Percentiles rank a stretch among this genome's conserved stretches.
Conservation (phyloP, 2,329 filamentous ascomycete species). For the Fusarium xyrophilum region DNA sequence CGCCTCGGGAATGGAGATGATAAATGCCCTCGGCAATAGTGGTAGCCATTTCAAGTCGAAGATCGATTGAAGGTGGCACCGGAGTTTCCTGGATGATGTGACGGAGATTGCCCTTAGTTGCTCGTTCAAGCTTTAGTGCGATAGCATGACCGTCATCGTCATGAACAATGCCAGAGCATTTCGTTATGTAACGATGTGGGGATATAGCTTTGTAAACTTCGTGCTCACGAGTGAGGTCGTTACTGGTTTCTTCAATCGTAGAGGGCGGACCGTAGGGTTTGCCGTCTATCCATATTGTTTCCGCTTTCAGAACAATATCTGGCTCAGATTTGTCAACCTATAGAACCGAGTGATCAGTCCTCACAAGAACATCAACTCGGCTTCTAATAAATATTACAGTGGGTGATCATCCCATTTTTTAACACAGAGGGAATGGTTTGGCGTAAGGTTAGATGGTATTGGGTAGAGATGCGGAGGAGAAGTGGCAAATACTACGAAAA, state of each 20-base stretch:
- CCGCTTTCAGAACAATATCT: background rate
- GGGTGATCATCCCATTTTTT: background rate
- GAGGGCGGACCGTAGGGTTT: background rate
- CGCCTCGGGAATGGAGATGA: fast-evolving
- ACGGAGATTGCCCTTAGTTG: background rate
- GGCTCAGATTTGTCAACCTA: background rate
- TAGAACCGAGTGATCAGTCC: background rate
- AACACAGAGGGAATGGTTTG: background rate
- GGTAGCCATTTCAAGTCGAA: background rate
- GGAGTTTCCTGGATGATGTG: background rate
- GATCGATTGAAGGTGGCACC: background rate
- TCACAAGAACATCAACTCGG: background rate
- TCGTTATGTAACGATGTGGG: background rate
- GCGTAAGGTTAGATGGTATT: background rate
- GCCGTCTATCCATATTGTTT: background rate
- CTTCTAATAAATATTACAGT: background rate
- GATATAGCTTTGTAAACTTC: background rate
- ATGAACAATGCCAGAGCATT: background rate
- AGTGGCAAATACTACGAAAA: background rate
- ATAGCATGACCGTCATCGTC: no score
- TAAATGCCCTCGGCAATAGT: fast-evolving
- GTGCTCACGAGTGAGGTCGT: background rate
- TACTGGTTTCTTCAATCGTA: background rate
- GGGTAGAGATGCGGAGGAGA: background rate
- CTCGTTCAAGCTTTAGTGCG: background rate